phyloP scores from a whole-genome alignment of 768 basidiomycete species.

The Suillus subalutaceus region DNA sequence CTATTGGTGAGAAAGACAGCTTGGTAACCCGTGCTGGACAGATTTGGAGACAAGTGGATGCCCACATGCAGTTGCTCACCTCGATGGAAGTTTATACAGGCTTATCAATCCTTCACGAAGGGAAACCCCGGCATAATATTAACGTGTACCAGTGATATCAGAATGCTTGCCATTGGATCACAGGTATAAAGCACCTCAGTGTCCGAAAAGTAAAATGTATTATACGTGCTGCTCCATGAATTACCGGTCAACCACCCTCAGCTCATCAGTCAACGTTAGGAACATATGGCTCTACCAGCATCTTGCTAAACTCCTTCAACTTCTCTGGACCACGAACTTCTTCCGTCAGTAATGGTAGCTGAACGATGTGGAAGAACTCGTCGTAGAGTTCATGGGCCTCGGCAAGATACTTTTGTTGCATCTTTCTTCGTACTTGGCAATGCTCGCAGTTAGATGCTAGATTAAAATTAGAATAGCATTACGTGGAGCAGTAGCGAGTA shows the following conservation, averaged over 20 bases:
- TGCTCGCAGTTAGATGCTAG: constrained; percentile 93
- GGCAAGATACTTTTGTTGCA: constrained; percentile 97
- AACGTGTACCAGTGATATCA: background rate
- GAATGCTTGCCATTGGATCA: constrained; percentile 2
- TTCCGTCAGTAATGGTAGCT: constrained; percentile 91
- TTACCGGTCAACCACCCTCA: background rate
- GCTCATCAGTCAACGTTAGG: constrained; percentile 39
- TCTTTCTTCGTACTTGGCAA: constrained; percentile 90
- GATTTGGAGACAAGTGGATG: background rate
- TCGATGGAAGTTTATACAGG: background rate
- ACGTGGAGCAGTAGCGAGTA: constrained; percentile 7
- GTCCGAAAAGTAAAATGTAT: constrained; percentile 1
- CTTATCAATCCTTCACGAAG: background rate
- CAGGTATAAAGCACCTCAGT: constrained; percentile 4
- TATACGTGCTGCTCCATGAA: background rate
- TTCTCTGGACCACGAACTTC: constrained; percentile 96
- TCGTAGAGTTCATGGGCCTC: constrained; percentile 98
- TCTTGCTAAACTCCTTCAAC: constrained; percentile 89
- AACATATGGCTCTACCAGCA: constrained; percentile 82
- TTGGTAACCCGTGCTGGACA: background rate
- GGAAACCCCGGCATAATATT: background rate
- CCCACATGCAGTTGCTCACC: background rate
- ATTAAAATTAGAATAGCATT: constrained; percentile 4
- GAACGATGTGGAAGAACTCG: constrained; percentile 97
- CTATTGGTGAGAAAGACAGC: background rate